Evolutionary conservation across 2,329 filamentous ascomycete species (phyloP), one percentile per base, ranked within the genome.

Genomic region (Spiromastix sp.): DNA sequence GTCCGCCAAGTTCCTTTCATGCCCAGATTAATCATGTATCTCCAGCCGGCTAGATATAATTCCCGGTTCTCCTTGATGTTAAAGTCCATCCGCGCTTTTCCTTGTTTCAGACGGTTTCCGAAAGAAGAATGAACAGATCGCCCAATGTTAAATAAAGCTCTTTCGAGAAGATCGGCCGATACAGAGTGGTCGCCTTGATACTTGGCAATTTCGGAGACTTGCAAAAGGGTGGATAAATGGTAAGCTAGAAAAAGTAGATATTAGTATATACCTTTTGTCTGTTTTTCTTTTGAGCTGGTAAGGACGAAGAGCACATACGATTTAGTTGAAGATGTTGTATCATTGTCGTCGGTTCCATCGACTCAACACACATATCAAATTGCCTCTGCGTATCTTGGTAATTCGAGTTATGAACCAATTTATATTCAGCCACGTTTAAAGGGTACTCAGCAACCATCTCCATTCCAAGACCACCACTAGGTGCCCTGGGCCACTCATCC

Each of bases 1-100:
- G 91, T 96, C 30, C 86, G 74, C 68, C 85, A 94, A 1, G 89
- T 95, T n/a, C 87, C 86, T 48, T 93, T 89, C 61, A 85, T 79
- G 11, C 85, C 72, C 15, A 98, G 67, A 45, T 85, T 91, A 47
- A 74, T 76, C 48, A 96, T 80, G 50, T 95, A 95, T 46, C 87
- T 78, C 67, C 86, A 93, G 6, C 79, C 83, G 1, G 85, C 83
- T 22, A 96, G 74, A 79, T 84, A 94, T 44, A 98, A 78, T 56
- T 96, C 89, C 28, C 91, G 74, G 56, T 96, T 96, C 56, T 93
- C 87, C 0, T 81, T 79, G 24, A 85, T 70, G 13, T 70, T 62
- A 53, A 95, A 96, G 51, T 89, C 77, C 7, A 98, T 64, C 11
- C 85, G 73, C 4, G 85, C 87, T 46, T 78, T 78, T 21, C 91